Percentiles rank a stretch among this genome's conserved stretches.
These are phyloP conservation scores for Ustilago hordei DNA, from an alignment of 1,284 basidiomycete genomes.

Conservation along the genomic window DNA sequence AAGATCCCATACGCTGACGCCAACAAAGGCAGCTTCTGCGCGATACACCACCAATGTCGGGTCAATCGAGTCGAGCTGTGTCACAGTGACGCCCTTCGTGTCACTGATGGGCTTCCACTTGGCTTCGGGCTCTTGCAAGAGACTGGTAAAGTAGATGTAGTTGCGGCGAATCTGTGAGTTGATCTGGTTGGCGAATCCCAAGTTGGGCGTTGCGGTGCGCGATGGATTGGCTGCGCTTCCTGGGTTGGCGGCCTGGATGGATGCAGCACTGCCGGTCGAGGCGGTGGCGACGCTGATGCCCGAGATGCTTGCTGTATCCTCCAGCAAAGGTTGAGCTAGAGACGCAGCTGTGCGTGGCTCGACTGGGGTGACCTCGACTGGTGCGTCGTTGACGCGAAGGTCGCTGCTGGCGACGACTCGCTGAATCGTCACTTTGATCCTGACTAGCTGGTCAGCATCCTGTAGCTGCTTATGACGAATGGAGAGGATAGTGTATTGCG, in stretches of 20 bases:
- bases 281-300: constrained; percentile 52
- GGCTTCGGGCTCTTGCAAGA: constrained; percentile 96
- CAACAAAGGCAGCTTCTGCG: constrained; percentile 97
- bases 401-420: constrained; percentile 57
- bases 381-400: constrained; percentile 53
- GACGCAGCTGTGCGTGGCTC: constrained; percentile 34
- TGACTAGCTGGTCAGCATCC: constrained; percentile 47
- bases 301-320: constrained; percentile 59
- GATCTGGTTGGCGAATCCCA: constrained; percentile 71
- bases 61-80: constrained; percentile 94
- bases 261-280: constrained; percentile 43
- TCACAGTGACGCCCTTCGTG: constrained; percentile 81
- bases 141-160: constrained; percentile 95
- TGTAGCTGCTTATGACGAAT: constrained; percentile 35
- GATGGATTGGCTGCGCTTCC: constrained; percentile 71
- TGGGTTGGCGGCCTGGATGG: constrained; percentile 14
- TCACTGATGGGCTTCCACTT: constrained; percentile 93
- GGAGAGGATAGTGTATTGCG: constrained; percentile 28
- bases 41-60: constrained; percentile 95
- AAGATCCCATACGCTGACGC: constrained; percentile 95
- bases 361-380: constrained; percentile 29
- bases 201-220: constrained; percentile 73
- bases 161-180: constrained; percentile 86
- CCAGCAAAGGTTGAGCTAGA: constrained; percentile 29
- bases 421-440: constrained; percentile 51